Evolutionary conservation across 805 yeast species (phyloP), one percentile per base, ranked within the genome.

Genomic region (Candida parachauliodes): DNA sequence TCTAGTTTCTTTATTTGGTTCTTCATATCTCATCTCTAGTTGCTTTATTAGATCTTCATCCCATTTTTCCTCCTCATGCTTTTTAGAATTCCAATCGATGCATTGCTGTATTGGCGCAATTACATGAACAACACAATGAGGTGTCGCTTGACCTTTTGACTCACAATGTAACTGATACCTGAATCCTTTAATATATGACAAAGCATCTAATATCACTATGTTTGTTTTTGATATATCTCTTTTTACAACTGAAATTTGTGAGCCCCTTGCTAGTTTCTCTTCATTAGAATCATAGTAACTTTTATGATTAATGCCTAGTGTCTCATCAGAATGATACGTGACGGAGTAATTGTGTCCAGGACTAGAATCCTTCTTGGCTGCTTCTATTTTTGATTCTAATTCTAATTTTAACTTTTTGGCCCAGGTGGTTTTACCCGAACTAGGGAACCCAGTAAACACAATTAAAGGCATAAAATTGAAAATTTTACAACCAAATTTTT

Each of bases 381-480:
- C 47, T 2, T 57, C 55, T 17, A 80, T 74, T 39, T 63, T 71
- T 2, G 47, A 56, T 42, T 76, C 66, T n/a, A 89, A 65, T 12
- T 57, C 63, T 1, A 46, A 44, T 11, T 67, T 62, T 18, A 91
- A 65, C 43, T 74, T 70, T 26, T 66, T 55, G 1, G 95, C 93
- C 59, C 87, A 72, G 0, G 79, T 76, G 3, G 93, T 74, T 54
- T 91, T 91, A 2, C 98, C 98, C 3, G 86, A 73, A 17, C 82
- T 70, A 3, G 98, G 98, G 36, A 72, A 79, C 0, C 98, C 98
- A 1, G 95, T 80, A 36, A 93, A 68, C 20, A 87, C 66, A 6
- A 91, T 70, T 21, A 91, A 65, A 2, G 98, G 98, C 98, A 91
- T 93, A 4, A n/a, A n/a, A n/a, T n/a, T n/a, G n/a, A n/a, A n/a